phyloP scores from a whole-genome alignment of 2,329 filamentous ascomycete genomes.

The Exserohilum rostratum region DNA sequence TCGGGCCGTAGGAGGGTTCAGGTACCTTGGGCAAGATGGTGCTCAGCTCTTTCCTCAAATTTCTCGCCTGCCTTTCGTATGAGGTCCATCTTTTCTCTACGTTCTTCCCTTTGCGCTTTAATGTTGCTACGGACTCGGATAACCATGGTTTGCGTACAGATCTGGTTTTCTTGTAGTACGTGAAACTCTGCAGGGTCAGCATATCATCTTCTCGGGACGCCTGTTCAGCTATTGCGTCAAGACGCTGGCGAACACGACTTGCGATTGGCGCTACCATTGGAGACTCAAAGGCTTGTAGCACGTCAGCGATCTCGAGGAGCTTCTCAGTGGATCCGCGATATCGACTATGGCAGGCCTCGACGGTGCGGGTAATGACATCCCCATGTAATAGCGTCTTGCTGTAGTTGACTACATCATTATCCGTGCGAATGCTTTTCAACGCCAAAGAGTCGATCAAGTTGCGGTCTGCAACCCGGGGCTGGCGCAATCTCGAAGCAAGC shows the following conservation, averaged over 20 bases:
- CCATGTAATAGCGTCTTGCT: not conserved
- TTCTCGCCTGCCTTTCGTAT: too few relatives aligned
- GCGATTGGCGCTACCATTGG: conserved; percentile 2
- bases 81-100: not conserved
- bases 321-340: not conserved
- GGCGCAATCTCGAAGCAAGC: not conserved
- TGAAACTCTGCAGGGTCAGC: not conserved
- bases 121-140: too few relatives aligned
- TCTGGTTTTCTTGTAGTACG: not conserved
- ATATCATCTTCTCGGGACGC: conserved; percentile 1
- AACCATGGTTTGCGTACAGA: too few relatives aligned
- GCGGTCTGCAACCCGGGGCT: not conserved
- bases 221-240: not conserved
- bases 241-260: not conserved
- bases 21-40: not conserved
- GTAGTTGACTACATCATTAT: not conserved
- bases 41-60: not conserved
- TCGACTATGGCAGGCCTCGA: not conserved
- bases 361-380: not conserved
- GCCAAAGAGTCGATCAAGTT: not conserved
- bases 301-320: not conserved
- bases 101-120: not conserved
- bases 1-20: not conserved
- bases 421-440: not conserved
- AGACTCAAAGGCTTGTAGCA: conserved; percentile 2